Conservation (phyloP, 148 eudicot genomes). For the Persicaria tinctoria region DNA sequence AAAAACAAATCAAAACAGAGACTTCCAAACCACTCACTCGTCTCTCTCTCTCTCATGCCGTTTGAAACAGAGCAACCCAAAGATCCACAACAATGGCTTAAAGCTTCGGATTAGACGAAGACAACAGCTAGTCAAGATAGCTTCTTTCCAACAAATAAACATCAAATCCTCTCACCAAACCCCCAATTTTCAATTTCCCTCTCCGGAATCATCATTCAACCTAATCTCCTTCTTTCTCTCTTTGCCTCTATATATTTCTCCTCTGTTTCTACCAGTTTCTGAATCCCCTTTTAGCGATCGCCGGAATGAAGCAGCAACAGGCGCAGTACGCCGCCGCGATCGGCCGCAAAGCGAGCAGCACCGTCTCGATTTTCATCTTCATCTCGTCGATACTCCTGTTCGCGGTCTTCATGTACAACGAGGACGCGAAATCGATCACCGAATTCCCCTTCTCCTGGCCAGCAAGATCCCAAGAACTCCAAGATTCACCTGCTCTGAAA, state of each 20-base stretch:
- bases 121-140: slow-evolving; percentile 1
- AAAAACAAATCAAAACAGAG: slow-evolving; percentile 4
- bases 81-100: not conserved
- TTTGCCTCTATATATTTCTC: not conserved
- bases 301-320: slow-evolving; percentile 23
- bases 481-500: slow-evolving; percentile 19
- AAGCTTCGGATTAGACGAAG: not conserved
- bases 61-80: slow-evolving; percentile 7
- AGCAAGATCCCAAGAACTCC: slow-evolving; percentile 35
- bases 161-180: slow-evolving; percentile 5
- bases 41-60: not conserved
- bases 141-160: slow-evolving; percentile 6
- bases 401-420: slow-evolving; percentile 84
- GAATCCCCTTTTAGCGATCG: not conserved
- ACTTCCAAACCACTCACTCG: slow-evolving; percentile 9
- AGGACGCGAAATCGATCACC: slow-evolving; percentile 75
- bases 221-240: not conserved
- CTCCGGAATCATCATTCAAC: not conserved
- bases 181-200: not conserved
- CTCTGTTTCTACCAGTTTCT: not conserved
- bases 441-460: slow-evolving; percentile 69
- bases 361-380: slow-evolving; percentile 53
- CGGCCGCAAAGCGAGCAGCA: slow-evolving; percentile 22
- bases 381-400: slow-evolving; percentile 60
- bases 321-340: slow-evolving; percentile 10